Percentiles rank a stretch among this genome's conserved stretches.
Evolutionary conservation across 345 rosid species (phyloP).

Genomic region (Pugionium cornutum): DNA sequence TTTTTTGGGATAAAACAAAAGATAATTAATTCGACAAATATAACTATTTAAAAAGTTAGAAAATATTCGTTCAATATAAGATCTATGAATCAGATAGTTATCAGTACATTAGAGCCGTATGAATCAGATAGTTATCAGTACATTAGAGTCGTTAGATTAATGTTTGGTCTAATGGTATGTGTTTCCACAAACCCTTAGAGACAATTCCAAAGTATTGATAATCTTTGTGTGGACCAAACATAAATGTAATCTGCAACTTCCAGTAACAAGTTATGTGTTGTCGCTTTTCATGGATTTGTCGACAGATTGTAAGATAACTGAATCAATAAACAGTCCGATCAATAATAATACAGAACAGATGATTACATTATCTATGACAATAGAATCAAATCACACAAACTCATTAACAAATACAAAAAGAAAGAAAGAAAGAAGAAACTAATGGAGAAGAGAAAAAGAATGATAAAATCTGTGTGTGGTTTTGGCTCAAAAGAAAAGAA

Average conservation of each 20-base stretch:
- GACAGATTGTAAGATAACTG: constrained; percentile 10
- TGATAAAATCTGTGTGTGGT: constrained; percentile 7
- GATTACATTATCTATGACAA: constrained; percentile 32
- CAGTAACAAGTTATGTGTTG: not conserved
- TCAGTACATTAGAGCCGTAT: too few species aligned
- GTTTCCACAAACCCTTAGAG: too few species aligned
- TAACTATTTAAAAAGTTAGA: too few species aligned
- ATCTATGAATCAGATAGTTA: too few species aligned
- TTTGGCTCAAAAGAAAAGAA: constrained; percentile 37
- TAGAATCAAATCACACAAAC: constrained; percentile 25
- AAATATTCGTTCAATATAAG: too few species aligned
- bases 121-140: too few species aligned
- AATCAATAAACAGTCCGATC: constrained; percentile 27
- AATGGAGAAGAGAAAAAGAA: constrained; percentile 25
- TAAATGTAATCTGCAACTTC: constrained; percentile 15
- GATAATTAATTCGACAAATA: too few species aligned
- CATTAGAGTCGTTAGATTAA: too few species aligned
- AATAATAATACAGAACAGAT: constrained; percentile 18
- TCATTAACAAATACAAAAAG: constrained; percentile 31
- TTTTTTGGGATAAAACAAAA: too few species aligned
- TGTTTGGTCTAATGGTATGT: too few species aligned
- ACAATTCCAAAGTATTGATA: constrained; percentile 14
- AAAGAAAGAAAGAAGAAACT: constrained; percentile 6
- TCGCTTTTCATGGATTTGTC: not conserved
- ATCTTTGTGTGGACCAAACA: constrained; percentile 36